phyloP scores from a whole-genome alignment of 1,284 basidiomycete genomes.

The Rhodotorula sp. region DNA sequence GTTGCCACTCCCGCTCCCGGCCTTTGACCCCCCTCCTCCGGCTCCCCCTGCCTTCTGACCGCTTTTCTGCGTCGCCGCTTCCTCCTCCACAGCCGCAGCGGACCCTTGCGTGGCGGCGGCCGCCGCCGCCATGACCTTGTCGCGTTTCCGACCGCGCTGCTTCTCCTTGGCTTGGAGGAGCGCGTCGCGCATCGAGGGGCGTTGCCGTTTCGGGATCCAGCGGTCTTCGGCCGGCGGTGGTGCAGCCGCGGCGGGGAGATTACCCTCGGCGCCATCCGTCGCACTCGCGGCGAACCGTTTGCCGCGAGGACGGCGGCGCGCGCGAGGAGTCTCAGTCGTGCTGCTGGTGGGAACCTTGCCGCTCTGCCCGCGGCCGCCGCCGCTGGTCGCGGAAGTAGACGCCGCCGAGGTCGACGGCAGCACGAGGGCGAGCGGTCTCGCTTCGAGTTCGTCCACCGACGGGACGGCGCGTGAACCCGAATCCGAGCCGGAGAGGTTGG shows the following conservation, averaged over 20 bases:
- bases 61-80: background rate
- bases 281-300: background rate
- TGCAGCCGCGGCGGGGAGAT: background rate
- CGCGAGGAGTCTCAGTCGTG: background rate
- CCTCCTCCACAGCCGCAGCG: conserved; percentile 6
- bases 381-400: conserved; percentile 5
- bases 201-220: conserved; percentile 43
- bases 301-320: conserved; percentile 9
- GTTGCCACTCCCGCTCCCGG: background rate
- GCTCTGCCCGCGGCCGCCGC: background rate
- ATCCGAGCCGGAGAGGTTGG: conserved; percentile 3
- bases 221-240: conserved; percentile 25
- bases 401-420: conserved; percentile 2
- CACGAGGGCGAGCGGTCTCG: conserved; percentile 5
- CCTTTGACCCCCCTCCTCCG: background rate
- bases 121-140: conserved; percentile 23
- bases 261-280: background rate
- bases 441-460: conserved; percentile 18
- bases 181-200: conserved; percentile 46
- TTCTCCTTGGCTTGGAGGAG: conserved; percentile 45
- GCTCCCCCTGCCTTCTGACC: conserved; percentile 28
- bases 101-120: conserved; percentile 10
- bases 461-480: conserved; percentile 20
- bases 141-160: conserved; percentile 41
- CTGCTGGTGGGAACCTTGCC: too few species aligned